phyloP scores from a whole-genome alignment of 257 asterid genomes.

The Ligustrum vulgare region DNA sequence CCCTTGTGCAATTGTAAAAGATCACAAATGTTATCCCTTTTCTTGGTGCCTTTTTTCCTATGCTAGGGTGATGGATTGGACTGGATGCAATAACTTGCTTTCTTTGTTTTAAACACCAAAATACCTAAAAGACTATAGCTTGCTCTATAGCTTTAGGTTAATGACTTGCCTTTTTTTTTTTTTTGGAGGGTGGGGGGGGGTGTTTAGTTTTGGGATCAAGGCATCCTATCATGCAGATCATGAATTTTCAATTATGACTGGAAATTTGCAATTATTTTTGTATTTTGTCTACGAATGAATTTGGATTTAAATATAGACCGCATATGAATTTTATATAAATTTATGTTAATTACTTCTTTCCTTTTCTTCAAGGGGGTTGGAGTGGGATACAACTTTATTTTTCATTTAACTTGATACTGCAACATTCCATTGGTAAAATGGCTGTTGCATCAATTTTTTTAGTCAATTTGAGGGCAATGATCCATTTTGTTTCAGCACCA shows the following conservation, averaged over 20 bases:
- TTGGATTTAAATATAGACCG: too few relatives aligned
- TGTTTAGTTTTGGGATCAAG: not conserved
- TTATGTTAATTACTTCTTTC: too few relatives aligned
- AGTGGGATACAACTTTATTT: too few relatives aligned
- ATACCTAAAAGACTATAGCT: not conserved
- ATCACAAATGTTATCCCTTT: not conserved
- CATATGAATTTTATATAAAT: too few relatives aligned
- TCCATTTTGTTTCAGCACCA: too few relatives aligned
- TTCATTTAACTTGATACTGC: too few relatives aligned
- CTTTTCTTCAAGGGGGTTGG: too few relatives aligned
- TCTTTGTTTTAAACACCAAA: not conserved
- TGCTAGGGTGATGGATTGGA: not conserved
- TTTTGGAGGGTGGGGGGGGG: too few relatives aligned
- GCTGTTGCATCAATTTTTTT: too few relatives aligned
- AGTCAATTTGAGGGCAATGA: too few relatives aligned
- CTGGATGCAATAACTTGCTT: not conserved
- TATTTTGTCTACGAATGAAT: too few relatives aligned
- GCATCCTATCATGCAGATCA: not conserved
- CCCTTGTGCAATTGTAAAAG: constrained; percentile 2
- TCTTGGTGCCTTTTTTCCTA: not conserved
- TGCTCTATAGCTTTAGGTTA: not conserved
- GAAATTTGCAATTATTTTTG: not conserved
- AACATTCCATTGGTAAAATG: too few relatives aligned
- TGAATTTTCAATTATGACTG: not conserved
- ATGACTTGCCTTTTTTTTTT: not conserved